phyloP scores from a whole-genome alignment of 352 stramenopile species.

The Plasmopara halstedii region DNA sequence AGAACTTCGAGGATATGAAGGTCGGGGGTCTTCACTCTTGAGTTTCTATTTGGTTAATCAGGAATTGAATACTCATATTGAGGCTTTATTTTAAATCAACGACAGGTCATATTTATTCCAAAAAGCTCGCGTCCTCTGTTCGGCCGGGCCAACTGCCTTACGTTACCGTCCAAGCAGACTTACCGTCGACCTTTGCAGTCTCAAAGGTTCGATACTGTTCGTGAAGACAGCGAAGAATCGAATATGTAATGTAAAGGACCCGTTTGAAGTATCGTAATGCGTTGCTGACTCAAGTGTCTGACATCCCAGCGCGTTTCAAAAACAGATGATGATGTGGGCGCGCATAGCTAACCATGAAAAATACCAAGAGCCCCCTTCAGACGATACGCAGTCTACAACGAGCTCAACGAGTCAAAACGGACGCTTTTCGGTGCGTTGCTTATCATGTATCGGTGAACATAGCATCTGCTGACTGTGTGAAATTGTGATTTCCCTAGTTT shows the following conservation, averaged over 20 bases:
- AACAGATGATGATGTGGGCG: conserved; percentile 75
- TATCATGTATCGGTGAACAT: not conserved
- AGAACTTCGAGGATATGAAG: conserved; percentile 79
- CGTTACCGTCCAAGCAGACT: conserved; percentile 34
- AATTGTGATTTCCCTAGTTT: conserved; percentile 21
- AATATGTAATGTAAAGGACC: conserved; percentile 37
- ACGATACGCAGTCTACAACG: conserved; percentile 54
- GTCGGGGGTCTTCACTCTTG: conserved; percentile 15
- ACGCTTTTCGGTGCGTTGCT: conserved; percentile 34
- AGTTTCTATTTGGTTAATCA: too few species aligned
- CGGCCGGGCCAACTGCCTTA: conserved; percentile 33
- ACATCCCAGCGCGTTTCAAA: conserved; percentile 45
- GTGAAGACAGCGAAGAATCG: conserved; percentile 41
- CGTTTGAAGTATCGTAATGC: not conserved
- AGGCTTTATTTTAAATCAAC: too few species aligned
- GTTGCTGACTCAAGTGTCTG: conserved; percentile 7
- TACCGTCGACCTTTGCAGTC: conserved; percentile 35
- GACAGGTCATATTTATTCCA: conserved; percentile 75
- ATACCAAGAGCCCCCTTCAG: conserved; percentile 27
- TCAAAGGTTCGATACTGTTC: conserved; percentile 28
- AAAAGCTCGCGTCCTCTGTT: conserved; percentile 62
- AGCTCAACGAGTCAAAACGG: conserved; percentile 46
- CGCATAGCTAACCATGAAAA: conserved; percentile 52
- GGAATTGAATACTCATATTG: too few species aligned
- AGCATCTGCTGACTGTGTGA: not conserved